Base-by-base conservation (phyloP, 75 land plant species). In the Ceratopteris richardii region DNA sequence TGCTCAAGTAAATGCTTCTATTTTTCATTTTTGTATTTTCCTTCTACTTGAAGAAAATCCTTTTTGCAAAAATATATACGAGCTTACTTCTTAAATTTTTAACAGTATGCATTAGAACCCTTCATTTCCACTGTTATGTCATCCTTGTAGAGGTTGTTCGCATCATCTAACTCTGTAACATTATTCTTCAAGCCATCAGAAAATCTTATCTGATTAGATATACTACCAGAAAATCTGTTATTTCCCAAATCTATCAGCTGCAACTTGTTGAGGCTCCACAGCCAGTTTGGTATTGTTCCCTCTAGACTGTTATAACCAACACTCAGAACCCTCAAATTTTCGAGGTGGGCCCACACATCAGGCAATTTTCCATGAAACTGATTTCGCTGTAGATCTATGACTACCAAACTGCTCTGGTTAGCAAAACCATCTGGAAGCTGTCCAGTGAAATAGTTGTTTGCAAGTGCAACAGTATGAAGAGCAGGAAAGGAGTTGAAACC, bases 291-390 rank as follows among this genome's bases (percentile, higher is more conserved):
- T 27, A 69, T 47, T 24, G 17, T 21, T 11, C 72, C 60, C n/a
- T 40, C 44, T 29, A 69, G 51, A 5, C 10, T 29, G 31, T 69
- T 69, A n/a, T 37, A 9, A 19, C 29, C 26, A 41, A 68, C 46
- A 7, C 26, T 19, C 12, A 68, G 23, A 27, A 63, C 26, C 7
- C 29, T 27, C 67, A 62, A 13, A 6, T 51, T 63, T 16, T 11
- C 20, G 23, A 68, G 21, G 12, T 24, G 12, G 3, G 70, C 62
- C 33, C 63, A 54, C 20, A 23, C 31, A 12, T 42, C 29, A 12
- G 75, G 66, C 14, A 71, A 19, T 46, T 39, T 14, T 12, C 76
- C 48, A 12, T 24, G n/a, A 41, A 72, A 56, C 0, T 44, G 22
- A 43, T 74, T 74, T 17, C 22, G 4, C 12, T 36, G 13, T 36